Evolutionary conservation across 768 basidiomycete genomes (phyloP).

Genomic region (Kwoniella dejecticola): DNA sequence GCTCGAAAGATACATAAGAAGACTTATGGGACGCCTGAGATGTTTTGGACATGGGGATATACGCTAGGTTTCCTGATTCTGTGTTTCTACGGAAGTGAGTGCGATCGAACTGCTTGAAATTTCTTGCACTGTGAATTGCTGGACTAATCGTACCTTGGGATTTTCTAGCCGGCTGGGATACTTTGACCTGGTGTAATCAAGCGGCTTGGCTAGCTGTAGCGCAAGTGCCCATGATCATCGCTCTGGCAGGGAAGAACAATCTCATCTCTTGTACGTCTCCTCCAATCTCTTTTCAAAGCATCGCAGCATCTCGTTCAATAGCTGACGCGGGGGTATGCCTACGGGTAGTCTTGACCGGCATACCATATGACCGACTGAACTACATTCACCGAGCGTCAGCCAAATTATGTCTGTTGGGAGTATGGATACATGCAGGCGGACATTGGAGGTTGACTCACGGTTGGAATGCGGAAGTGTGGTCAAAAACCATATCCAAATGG

Average conservation of each 20-base stretch:
- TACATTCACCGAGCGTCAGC: conserved; percentile 53
- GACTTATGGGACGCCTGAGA: conserved; percentile 25
- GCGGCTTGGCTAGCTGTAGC: conserved; percentile 38
- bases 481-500: conserved; percentile 29
- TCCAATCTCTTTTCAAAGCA: too few relatives aligned
- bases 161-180: conserved; percentile 34
- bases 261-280: conserved; percentile 60
- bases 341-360: conserved; percentile 62
- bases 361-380: conserved; percentile 62
- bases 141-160: neutral
- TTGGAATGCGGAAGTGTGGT: conserved; percentile 23
- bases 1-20: conserved; percentile 13
- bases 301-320: too few relatives aligned
- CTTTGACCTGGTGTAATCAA: conserved; percentile 27
- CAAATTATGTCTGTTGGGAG: conserved; percentile 38
- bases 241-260: conserved; percentile 68
- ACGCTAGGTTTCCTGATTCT: conserved; percentile 26
- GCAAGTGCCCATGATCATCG: conserved; percentile 64
- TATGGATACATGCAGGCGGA: conserved; percentile 47
- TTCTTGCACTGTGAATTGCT: too few relatives aligned
- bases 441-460: conserved; percentile 33
- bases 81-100: conserved; percentile 43
- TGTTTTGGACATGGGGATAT: conserved; percentile 32
- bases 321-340: too few relatives aligned
- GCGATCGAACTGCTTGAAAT: too few relatives aligned